Base-by-base conservation (phyloP, 2,329 filamentous ascomycete species). In the Venturia aucupariae region DNA sequence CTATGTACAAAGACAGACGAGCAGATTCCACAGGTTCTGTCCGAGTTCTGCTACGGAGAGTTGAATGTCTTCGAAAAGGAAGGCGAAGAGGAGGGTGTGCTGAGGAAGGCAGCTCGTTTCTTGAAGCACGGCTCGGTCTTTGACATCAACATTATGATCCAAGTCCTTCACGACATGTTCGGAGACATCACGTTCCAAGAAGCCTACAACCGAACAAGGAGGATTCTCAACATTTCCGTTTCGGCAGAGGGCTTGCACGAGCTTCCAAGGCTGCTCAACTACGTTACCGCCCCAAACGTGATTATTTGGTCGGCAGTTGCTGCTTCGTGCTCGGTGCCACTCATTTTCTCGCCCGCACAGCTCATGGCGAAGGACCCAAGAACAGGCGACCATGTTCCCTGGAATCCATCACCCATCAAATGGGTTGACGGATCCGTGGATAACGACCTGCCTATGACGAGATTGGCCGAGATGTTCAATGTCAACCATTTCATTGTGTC, bases 401-500 rank as follows among this genome's bases (percentile, higher is more conserved):
- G 92, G 92, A 92, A 94, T 69, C 89, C 91, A 17, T 88, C 88
- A 3, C 88, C 90, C 35, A 89, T 92, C 72, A 85, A 86, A 68
- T 97, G 90, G 84, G 96, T 97, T 62, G 93, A 97, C 73, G 93
- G 93, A 0, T 97, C 92, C 0, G 90, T 97, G 27, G 92, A 97
- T 72, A 94, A 94, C 66, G 93, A 97, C 74, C 80, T 97, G 2
- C 93, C 93, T 1, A 96, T 96, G 86, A 91, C 88, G 24, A 85
- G 90, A 1, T 80, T 97, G 19, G 87, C 92, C 0, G 92, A 96
- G 72, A 92, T 97, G 89, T 96, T 97, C 80, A 96, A 97, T 71
- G 92, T 97, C 73, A 97, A 97, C 71, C 93, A 97, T 73, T 97
- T 97, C 72, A 97, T 97, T 69, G 93, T 97, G 22, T 96, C 92